A percentile compares a stretch with the other conserved stretches of the same genome.
Conservation (phyloP, 2,329 filamentous ascomycete species). For the Trichoderma harzianum region DNA sequence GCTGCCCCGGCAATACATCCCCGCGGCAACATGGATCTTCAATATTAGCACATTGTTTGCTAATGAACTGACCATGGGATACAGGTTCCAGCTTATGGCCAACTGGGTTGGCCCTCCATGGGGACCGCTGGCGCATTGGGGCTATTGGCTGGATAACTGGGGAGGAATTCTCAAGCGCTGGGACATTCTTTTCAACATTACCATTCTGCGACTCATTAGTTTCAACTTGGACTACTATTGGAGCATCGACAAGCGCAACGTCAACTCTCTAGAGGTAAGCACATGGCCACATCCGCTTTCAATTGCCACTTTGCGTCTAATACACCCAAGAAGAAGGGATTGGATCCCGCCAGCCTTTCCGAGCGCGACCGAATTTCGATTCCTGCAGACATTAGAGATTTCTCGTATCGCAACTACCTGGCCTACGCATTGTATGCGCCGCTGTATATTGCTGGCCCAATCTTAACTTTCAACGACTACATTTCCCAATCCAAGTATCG, state of each 20-base stretch:
- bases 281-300: neutral
- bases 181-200: slow-evolving; percentile 98
- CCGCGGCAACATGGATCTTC: slow-evolving; percentile 80
- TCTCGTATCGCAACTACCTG: slow-evolving; percentile 78
- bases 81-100: slow-evolving; percentile 64
- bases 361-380: slow-evolving; percentile 82
- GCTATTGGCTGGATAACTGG: slow-evolving; percentile 69
- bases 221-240: slow-evolving; percentile 98
- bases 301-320: slow-evolving; percentile 49
- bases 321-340: slow-evolving; percentile 89
- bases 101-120: slow-evolving; percentile 44
- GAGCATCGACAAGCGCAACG: slow-evolving; percentile 64
- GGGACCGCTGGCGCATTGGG: slow-evolving; percentile 55
- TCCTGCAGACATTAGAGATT: slow-evolving; percentile 69
- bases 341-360: slow-evolving; percentile 81
- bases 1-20: slow-evolving; percentile 68
- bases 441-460: slow-evolving; percentile 87
- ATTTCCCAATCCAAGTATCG: slow-evolving; percentile 78
- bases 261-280: slow-evolving; percentile 78
- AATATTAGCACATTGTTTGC: slow-evolving; percentile 83
- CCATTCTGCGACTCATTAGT: slow-evolving; percentile 85
- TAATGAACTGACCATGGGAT: slow-evolving; percentile 81
- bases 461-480: slow-evolving; percentile 98
- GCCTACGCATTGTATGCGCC: slow-evolving; percentile 90
- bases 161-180: slow-evolving; percentile 84